These are phyloP conservation scores for Rhizopogon vesiculosus DNA, from an alignment of 768 basidiomycete species.

Conservation along the genomic window DNA sequence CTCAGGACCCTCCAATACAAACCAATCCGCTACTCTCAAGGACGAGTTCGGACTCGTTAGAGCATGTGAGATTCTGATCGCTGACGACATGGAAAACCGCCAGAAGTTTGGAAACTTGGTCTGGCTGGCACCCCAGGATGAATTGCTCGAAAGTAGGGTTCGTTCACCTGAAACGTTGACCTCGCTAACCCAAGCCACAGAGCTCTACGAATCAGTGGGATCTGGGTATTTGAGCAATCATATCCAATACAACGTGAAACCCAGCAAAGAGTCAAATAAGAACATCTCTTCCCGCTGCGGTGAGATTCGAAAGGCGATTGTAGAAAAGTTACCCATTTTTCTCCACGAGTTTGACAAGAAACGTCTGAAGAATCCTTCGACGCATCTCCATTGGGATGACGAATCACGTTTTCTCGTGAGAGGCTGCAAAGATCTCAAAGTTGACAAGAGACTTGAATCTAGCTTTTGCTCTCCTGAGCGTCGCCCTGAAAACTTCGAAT, in stretches of 20 bases:
- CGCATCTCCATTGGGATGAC: constrained; percentile 53
- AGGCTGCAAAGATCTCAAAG: constrained; percentile 53
- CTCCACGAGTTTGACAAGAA: constrained; percentile 76
- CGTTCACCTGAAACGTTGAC: too few species aligned
- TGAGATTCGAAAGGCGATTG: constrained; percentile 53
- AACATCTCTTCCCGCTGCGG: constrained; percentile 22
- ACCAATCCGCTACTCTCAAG: constrained; percentile 18
- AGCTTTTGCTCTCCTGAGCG: constrained; percentile 22
- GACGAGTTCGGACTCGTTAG: constrained; percentile 59
- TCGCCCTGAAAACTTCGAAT: constrained; percentile 17
- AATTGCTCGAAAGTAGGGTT: constrained; percentile 69
- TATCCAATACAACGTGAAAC: constrained; percentile 68
- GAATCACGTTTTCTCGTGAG: constrained; percentile 59
- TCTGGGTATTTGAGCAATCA: constrained; percentile 62
- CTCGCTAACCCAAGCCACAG: constrained; percentile 25
- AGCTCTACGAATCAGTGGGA: constrained; percentile 70
- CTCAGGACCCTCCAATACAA: constrained; percentile 24
- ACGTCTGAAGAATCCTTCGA: constrained; percentile 37
- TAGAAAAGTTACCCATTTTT: constrained; percentile 82
- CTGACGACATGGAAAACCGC: constrained; percentile 75
- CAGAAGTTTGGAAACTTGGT: constrained; percentile 69
- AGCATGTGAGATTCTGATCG: constrained; percentile 66
- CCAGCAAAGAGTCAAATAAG: constrained; percentile 39
- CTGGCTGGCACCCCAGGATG: constrained; percentile 79
- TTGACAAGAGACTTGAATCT: constrained; percentile 53